Percentiles rank a stretch among this genome's conserved stretches.
Evolutionary conservation across 768 basidiomycete genomes (phyloP).

Genomic region (Auricularia heimuer): DNA sequence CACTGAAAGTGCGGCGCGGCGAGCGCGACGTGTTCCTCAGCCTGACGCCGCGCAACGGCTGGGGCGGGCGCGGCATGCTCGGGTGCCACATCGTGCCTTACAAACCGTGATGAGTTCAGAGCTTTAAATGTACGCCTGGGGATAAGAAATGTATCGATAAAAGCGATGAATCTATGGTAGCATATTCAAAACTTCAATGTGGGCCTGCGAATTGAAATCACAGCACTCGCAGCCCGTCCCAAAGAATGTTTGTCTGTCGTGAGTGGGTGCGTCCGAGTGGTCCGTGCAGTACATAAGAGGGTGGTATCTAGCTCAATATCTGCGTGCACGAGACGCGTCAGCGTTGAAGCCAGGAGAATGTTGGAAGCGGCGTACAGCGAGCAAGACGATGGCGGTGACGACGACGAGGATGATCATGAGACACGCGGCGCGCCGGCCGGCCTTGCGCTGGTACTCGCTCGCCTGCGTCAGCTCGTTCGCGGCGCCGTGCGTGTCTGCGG

Average conservation of each 20-base stretch:
- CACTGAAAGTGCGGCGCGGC: constrained; percentile 47
- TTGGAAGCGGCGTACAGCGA: constrained; percentile 60
- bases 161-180: no score
- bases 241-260: no score
- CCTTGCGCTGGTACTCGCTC: constrained; percentile 88
- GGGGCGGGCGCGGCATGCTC: constrained; percentile 81
- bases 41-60: constrained; percentile 63
- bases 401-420: constrained; percentile 79
- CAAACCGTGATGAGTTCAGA: constrained; percentile 10
- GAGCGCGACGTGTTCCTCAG: constrained; percentile 36
- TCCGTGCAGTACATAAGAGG: background rate
- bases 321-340: background rate
- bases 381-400: constrained; percentile 78
- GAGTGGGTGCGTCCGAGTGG: background rate
- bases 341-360: background rate
- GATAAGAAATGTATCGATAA: no score
- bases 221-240: no score
- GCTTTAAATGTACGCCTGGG: background rate
- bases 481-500: constrained; percentile 71
- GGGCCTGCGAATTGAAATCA: no score
- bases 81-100: constrained; percentile 68
- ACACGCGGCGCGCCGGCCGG: constrained; percentile 82
- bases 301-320: background rate
- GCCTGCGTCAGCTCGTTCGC: constrained; percentile 82
- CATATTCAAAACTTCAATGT: no score